phyloP scores from a whole-genome alignment of 2,329 filamentous ascomycete species.

The Penicillium decumbens region DNA sequence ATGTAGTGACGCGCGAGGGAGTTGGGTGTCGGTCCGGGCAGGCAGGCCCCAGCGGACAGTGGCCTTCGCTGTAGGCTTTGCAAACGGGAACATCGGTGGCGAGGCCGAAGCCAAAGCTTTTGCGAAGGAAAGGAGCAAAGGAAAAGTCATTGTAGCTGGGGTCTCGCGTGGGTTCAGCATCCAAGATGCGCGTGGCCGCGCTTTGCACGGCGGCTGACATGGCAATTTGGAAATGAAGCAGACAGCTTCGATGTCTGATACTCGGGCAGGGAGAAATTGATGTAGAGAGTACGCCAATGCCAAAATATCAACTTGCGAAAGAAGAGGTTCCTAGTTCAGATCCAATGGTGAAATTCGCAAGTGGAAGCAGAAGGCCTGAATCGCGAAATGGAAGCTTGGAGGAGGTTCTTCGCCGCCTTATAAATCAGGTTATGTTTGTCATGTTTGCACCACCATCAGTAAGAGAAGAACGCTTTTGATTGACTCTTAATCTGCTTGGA shows the following conservation, averaged over 20 bases:
- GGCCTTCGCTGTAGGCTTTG: conserved; percentile 76
- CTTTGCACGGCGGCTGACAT: conserved; percentile 36
- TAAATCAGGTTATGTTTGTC: conserved; percentile 6
- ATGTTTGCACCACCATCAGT: conserved; percentile 2
- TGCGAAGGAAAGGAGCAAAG: conserved; percentile 79
- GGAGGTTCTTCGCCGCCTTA: conserved; percentile 7
- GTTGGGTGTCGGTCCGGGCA: conserved; percentile 79
- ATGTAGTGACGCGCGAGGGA: conserved; percentile 43
- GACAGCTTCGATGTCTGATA: not conserved
- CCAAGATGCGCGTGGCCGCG: conserved; percentile 33
- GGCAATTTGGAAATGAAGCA: not conserved
- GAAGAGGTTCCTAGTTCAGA: conserved; percentile 59
- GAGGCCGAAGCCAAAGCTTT: conserved; percentile 79
- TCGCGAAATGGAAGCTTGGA: not conserved
- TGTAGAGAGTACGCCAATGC: not conserved
- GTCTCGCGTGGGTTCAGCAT: conserved; percentile 34
- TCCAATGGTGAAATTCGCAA: conserved; percentile 43
- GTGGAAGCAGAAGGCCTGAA: not conserved
- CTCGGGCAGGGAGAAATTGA: not conserved
- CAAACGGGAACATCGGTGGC: conserved; percentile 74
- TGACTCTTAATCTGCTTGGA: too few species aligned
- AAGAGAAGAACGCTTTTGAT: too few species aligned
- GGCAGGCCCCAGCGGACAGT: conserved; percentile 77
- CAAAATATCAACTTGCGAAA: not conserved
- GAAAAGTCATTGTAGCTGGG: conserved; percentile 62